These are phyloP conservation scores for Sporisorium exsertum DNA, from an alignment of 1,284 basidiomycete species.

Conservation along the genomic window DNA sequence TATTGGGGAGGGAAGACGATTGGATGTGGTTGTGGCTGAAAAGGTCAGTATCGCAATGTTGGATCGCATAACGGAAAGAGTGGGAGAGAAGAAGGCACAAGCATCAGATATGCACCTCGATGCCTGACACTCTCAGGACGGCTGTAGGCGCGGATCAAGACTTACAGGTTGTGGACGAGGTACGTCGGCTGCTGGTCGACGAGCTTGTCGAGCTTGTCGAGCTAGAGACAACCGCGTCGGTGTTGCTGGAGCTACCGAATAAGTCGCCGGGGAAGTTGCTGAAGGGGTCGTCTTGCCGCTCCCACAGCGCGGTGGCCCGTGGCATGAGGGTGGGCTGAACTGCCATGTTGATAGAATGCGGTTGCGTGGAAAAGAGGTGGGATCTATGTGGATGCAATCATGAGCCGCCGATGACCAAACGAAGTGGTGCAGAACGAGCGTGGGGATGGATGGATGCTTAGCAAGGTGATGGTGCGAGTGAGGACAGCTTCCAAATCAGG, in stretches of 20 bases:
- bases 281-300: constrained; percentile 24
- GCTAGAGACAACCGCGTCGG: constrained; percentile 22
- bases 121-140: background rate
- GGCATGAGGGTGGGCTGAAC: constrained; percentile 36
- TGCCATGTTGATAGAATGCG: constrained; percentile 10
- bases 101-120: constrained; percentile 7
- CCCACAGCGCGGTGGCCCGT: constrained; percentile 29
- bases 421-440: background rate
- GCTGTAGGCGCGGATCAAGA: background rate
- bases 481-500: background rate
- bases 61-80: background rate
- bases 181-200: background rate
- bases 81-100: background rate
- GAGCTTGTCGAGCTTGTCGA: constrained; percentile 4
- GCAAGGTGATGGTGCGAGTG: background rate
- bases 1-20: constrained; percentile 15
- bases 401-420: background rate
- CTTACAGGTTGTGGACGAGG: constrained; percentile 25
- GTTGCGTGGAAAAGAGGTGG: background rate
- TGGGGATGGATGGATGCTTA: background rate
- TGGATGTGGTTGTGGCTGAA: constrained; percentile 18
- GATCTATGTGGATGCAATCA: background rate
- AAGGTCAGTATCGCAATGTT: constrained; percentile 10
- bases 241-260: constrained; percentile 20
- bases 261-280: constrained; percentile 19